Evolutionary conservation across 441 rosid species (phyloP).

Genomic region (Pelargonium exstipulatum): DNA sequence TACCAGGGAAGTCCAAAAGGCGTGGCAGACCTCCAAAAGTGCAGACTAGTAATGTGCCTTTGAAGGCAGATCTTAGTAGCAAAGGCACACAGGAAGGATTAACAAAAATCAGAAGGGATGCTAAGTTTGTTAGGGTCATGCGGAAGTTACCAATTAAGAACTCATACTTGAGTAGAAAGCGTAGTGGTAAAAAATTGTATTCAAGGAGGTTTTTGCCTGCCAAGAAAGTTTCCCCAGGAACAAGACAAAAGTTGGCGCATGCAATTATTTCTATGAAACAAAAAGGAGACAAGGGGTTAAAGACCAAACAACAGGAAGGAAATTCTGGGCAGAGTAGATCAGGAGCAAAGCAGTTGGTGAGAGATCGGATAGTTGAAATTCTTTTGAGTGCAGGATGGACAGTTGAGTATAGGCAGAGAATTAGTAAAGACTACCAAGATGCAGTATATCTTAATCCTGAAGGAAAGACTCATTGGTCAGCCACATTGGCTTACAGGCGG

Average conservation of each 20-base stretch:
- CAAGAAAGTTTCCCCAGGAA: slow-evolving; percentile 16
- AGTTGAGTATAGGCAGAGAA: slow-evolving; percentile 68
- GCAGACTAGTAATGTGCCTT: slow-evolving; percentile 12
- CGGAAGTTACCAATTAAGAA: slow-evolving; percentile 12
- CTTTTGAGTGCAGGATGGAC: slow-evolving; percentile 87
- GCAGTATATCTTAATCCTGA: slow-evolving; percentile 91
- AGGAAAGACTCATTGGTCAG: slow-evolving; percentile 94
- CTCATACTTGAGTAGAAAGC: slow-evolving; percentile 20
- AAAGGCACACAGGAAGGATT: background rate
- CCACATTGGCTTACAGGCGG: slow-evolving; percentile 71
- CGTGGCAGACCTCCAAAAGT: slow-evolving; percentile 31
- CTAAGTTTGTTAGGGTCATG: slow-evolving; percentile 9
- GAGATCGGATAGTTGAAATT: slow-evolving; percentile 60
- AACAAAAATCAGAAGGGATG: slow-evolving; percentile 17
- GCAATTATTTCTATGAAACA: slow-evolving; percentile 20
- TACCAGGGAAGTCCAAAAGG: slow-evolving; percentile 1
- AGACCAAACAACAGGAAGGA: slow-evolving; percentile 19
- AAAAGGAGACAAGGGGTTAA: slow-evolving; percentile 19
- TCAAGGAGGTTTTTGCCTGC: slow-evolving; percentile 8
- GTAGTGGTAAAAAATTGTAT: slow-evolving; percentile 18
- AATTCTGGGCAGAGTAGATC: slow-evolving; percentile 28
- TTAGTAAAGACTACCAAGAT: slow-evolving; percentile 51
- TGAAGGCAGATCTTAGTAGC: slow-evolving; percentile 1
- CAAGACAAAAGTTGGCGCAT: slow-evolving; percentile 11
- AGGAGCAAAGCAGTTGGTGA: slow-evolving; percentile 46